Evolutionary conservation across 2,329 filamentous ascomycete species (phyloP).

Genomic region (Scytalidium sp.): DNA sequence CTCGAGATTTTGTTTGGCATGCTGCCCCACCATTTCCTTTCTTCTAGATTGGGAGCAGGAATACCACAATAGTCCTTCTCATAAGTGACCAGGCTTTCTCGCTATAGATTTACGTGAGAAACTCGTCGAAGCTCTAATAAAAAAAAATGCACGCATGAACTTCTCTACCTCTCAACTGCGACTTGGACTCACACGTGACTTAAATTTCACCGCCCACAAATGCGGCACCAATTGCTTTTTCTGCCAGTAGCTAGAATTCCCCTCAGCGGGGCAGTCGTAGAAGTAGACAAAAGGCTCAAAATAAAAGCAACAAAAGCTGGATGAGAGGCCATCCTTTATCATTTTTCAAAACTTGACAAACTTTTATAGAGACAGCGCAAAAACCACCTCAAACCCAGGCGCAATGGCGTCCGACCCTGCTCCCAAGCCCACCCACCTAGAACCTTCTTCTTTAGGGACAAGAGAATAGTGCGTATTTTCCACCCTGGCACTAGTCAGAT

Average conservation of each 20-base stretch:
- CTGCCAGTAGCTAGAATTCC: not conserved
- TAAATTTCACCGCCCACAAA: not conserved
- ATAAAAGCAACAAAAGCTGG: not conserved
- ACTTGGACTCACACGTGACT: not conserved
- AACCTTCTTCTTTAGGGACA: constrained; percentile 76
- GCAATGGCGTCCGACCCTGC: constrained; percentile 23
- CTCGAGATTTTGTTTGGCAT: constrained; percentile 19
- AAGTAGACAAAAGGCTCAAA: not conserved
- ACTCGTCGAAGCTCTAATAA: not conserved
- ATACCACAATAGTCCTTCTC: constrained; percentile 24
- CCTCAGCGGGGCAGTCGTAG: not conserved
- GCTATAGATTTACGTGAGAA: not conserved
- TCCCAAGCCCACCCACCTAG: constrained; percentile 59
- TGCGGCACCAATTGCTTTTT: constrained; percentile 1
- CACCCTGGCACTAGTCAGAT: too few species aligned
- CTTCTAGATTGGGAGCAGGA: constrained; percentile 29
- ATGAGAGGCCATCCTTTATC: constrained; percentile 8
- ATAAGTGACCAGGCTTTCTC: not conserved
- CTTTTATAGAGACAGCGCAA: not conserved
- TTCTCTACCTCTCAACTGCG: not conserved
- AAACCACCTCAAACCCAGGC: not conserved
- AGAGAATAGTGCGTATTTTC: constrained; percentile 74
- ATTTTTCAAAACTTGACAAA: constrained; percentile 6
- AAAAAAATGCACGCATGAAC: not conserved
- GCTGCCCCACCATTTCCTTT: constrained; percentile 21